phyloP scores from a whole-genome alignment of 2,329 filamentous ascomycete species.

The Canariomyces notabilis region DNA sequence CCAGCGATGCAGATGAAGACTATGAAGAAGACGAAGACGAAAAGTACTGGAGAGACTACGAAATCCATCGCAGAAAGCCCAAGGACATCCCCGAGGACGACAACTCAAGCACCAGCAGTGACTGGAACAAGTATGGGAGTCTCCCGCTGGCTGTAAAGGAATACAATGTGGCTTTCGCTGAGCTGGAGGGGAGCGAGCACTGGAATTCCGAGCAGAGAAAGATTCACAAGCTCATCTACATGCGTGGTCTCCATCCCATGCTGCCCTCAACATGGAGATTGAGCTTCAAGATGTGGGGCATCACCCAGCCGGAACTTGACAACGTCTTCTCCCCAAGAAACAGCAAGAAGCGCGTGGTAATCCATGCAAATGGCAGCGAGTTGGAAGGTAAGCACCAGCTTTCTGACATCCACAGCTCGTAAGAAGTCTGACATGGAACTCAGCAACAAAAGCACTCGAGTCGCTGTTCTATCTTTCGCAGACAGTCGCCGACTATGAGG shows the following conservation, averaged over 20 bases:
- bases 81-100: conserved; percentile 13
- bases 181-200: conserved; percentile 17
- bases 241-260: conserved; percentile 34
- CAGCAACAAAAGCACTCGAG: conserved; percentile 33
- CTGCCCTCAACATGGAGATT: conserved; percentile 30
- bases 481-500: conserved; percentile 29
- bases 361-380: conserved; percentile 27
- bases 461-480: conserved; percentile 32
- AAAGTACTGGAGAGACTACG: no score
- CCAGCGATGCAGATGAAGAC: background rate
- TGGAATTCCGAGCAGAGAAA: conserved; percentile 32
- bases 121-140: conserved; percentile 23
- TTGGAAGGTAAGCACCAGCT: conserved; percentile 23
- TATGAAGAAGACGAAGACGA: background rate
- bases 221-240: conserved; percentile 32
- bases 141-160: conserved; percentile 15
- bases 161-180: conserved; percentile 11
- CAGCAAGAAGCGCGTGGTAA: conserved; percentile 24
- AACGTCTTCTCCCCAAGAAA: conserved; percentile 28
- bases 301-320: conserved; percentile 25
- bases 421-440: conserved; percentile 5
- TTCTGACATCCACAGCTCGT: background rate
- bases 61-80: conserved; percentile 3
- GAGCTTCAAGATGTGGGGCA: conserved; percentile 31
- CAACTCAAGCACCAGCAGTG: conserved; percentile 16